phyloP scores from a whole-genome alignment of 2,329 filamentous ascomycete species.

The Triangularia verruculosa region DNA sequence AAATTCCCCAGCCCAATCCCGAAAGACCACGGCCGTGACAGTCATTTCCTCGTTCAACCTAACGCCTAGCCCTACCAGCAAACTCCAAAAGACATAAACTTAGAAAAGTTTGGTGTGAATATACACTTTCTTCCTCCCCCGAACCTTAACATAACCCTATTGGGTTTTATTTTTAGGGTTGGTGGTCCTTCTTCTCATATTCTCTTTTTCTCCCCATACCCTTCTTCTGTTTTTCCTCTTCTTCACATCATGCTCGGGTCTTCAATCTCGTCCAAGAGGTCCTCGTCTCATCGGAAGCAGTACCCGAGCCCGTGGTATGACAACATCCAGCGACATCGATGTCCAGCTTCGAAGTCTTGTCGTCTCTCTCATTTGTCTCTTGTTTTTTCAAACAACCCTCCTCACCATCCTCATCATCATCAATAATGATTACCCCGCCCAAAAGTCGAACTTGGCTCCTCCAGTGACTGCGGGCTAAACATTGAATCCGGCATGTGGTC shows the following conservation, averaged over 20 bases:
- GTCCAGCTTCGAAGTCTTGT: background rate
- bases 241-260: too few relatives aligned
- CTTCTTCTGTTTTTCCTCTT: background rate
- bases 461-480: conserved; percentile 26
- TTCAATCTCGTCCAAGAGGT: background rate
- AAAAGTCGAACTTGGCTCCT: conserved; percentile 8
- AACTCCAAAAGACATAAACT: too few relatives aligned
- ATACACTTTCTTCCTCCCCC: background rate
- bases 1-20: background rate
- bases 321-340: conserved; percentile 3
- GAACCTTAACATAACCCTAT: background rate
- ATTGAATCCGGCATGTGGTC: conserved; percentile 39
- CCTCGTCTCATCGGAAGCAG: background rate
- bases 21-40: too few relatives aligned
- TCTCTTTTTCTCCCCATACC: too few relatives aligned
- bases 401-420: background rate
- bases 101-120: too few relatives aligned
- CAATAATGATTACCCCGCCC: background rate
- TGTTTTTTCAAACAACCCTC: background rate
- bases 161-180: background rate
- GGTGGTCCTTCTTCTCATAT: background rate
- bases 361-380: background rate
- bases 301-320: background rate
- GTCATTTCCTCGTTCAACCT: too few relatives aligned
- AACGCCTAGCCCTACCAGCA: too few relatives aligned